These are phyloP conservation scores for Talaromyces sp. DNA, from an alignment of 2,329 filamentous ascomycete species.

Conservation along the genomic window DNA sequence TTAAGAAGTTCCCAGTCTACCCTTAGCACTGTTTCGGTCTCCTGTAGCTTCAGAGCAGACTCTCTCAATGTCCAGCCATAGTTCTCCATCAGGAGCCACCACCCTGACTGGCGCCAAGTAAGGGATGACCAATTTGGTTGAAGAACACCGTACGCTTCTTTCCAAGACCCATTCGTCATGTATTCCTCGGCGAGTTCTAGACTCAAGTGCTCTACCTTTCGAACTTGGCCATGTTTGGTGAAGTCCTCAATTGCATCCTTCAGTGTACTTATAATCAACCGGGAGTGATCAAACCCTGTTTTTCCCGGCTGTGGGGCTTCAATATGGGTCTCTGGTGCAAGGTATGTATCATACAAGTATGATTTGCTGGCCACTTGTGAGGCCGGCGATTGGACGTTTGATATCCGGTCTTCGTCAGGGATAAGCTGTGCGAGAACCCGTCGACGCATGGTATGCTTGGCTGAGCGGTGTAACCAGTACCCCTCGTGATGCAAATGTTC, in stretches of 20 bases:
- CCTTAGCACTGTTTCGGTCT: conserved; percentile 53
- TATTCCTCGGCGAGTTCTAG: conserved; percentile 60
- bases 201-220: conserved; percentile 58
- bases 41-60: conserved; percentile 51
- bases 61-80: conserved; percentile 58
- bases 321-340: conserved; percentile 60
- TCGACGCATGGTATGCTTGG: conserved; percentile 55
- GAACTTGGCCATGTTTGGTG: conserved; percentile 53
- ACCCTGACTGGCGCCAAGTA: conserved; percentile 63
- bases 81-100: conserved; percentile 59
- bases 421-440: conserved; percentile 57
- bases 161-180: conserved; percentile 53
- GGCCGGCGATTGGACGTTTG: conserved; percentile 59
- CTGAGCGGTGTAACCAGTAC: conserved; percentile 62
- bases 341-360: conserved; percentile 61
- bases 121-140: conserved; percentile 58
- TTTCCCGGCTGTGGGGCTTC: conserved; percentile 53
- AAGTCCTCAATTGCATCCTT: conserved; percentile 55
- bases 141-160: conserved; percentile 55
- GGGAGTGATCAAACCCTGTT: conserved; percentile 55
- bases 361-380: conserved; percentile 58
- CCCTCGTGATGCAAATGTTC: conserved; percentile 64
- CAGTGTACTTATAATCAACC: conserved; percentile 53
- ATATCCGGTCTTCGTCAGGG: conserved; percentile 60
- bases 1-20: conserved; percentile 61